Base-by-base conservation (phyloP, 192 early-diverging fungal genomes). In the Coemansia sp. region DNA sequence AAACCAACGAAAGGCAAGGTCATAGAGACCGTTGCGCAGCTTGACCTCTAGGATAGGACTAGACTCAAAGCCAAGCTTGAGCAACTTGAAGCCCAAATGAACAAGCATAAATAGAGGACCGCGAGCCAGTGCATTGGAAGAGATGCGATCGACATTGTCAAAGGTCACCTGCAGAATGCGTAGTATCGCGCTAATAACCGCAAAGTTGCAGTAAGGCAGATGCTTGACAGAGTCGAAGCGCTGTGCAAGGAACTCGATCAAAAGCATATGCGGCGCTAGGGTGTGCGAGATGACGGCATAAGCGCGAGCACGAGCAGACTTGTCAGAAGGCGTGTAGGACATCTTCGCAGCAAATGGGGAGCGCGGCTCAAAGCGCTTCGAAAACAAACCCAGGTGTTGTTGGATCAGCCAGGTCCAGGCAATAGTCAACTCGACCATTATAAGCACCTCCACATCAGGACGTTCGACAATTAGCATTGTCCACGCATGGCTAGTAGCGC, bases 301-400 rank as follows among this genome's bases (percentile, higher is more conserved):
- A 20, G 80, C 88, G 54, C 82, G 88, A 55, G 86, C 78, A 14
- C 87, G 85, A 4, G 84, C 87, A 2, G 86, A 87, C 72, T 94
- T 93, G 76, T 91, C 91, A 2, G 94, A 92, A 6, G 95, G 93
- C 23, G 93, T 86, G 72, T 98, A 97, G 23, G 90, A 90, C 93
- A 98, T 96, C 66, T 91, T 92, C 67, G 80, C 86, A 51, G 88
- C 88, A 83, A 98, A 99, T 11, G 95, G 93, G 70, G 93, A 88
- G 14, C 67, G 56, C 11, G 78, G 76, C 63, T 71, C 67, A 29
- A 78, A 83, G 27, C 73, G 74, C 25, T 73, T 81, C 31, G 88
- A 90, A 64, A 91, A 99, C 32, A 99, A 67, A 9, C 97, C 97
- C 59, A 90, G 89, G 57, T 88, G 84, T 53, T 93, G 85, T 58